A percentile compares a stretch with the other conserved stretches of the same genome.
Conservation (phyloP, 768 basidiomycete genomes). For the Lentinus brumalis region DNA sequence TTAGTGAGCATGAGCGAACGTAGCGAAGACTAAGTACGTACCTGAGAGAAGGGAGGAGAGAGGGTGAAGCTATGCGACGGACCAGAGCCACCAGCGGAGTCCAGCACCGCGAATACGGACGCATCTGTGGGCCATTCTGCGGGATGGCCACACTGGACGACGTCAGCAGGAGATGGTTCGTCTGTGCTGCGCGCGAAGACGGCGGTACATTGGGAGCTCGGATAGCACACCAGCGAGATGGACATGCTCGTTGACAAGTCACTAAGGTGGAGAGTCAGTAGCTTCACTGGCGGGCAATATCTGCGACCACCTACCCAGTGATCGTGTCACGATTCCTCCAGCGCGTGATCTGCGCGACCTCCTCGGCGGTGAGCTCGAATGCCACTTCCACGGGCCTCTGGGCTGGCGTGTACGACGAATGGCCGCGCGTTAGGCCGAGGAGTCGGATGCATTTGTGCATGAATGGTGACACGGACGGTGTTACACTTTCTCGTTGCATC, state of each 20-base stretch:
- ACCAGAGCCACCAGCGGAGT: not conserved
- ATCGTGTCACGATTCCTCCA: constrained; percentile 12
- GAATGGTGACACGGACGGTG: not conserved
- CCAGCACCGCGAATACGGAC: constrained; percentile 1
- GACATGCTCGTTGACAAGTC: constrained; percentile 19
- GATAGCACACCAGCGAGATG: constrained; percentile 18
- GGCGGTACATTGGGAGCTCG: constrained; percentile 2
- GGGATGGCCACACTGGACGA: not conserved
- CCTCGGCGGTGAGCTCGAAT: constrained; percentile 17
- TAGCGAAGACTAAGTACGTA: not conserved
- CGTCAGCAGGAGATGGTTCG: not conserved
- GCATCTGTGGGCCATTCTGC: constrained; percentile 15
- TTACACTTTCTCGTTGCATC: not conserved
- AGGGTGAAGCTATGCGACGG: constrained; percentile 3
- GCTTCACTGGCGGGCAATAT: no score
- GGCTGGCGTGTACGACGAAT: constrained; percentile 3
- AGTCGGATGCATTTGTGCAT: not conserved
- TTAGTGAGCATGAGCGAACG: not conserved
- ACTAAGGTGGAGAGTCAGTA: not conserved
- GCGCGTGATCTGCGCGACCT: constrained; percentile 4
- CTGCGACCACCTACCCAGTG: constrained; percentile 4
- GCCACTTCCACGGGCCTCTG: not conserved
- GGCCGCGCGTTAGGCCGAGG: constrained; percentile 6
- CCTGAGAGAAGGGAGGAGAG: constrained; percentile 17
- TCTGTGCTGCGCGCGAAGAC: not conserved